Percentiles rank a stretch among this genome's conserved stretches.
phyloP scores from a whole-genome alignment of 202 grass and related monocot genomes.

The Musa balbisiana region DNA sequence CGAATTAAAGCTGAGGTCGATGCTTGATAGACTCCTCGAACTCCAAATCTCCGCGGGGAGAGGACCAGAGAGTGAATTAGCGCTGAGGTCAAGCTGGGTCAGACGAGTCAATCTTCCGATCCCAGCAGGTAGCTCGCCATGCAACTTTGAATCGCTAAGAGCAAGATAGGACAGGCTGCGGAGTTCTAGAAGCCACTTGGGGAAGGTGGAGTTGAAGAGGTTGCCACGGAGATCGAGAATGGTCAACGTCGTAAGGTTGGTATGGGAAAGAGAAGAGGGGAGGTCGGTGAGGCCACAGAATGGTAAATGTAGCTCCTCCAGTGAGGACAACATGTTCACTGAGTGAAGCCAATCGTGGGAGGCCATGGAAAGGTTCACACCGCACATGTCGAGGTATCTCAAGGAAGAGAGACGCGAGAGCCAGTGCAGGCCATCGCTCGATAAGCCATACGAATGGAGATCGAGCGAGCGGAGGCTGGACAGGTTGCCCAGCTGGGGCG shows the following conservation, averaged over 20 bases:
- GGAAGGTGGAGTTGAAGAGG: constrained; percentile 20
- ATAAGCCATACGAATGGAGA: not conserved
- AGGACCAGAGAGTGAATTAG: constrained; percentile 4
- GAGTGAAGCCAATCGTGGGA: not conserved
- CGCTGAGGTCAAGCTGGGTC: not conserved
- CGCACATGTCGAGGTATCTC: not conserved
- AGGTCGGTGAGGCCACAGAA: not conserved
- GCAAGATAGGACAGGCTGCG: constrained; percentile 25
- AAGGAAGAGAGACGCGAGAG: not conserved
- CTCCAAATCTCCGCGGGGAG: constrained; percentile 4
- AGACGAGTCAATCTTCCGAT: constrained; percentile 21
- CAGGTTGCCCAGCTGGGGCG: constrained; percentile 34
- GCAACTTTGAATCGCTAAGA: constrained; percentile 12
- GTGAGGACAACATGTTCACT: constrained; percentile 20
- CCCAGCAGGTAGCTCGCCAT: constrained; percentile 1
- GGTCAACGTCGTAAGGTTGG: no score
- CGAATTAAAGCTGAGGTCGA: constrained; percentile 21
- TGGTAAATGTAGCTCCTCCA: not conserved
- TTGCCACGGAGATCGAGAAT: not conserved
- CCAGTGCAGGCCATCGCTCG: not conserved
- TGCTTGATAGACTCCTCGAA: constrained; percentile 9
- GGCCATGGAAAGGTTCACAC: not conserved
- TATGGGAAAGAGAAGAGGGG: not conserved
- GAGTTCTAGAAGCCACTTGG: constrained; percentile 34
- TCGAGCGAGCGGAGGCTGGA: constrained; percentile 20